Percentiles rank a stretch among this genome's conserved stretches.
Evolutionary conservation across 352 stramenopile genomes (phyloP).

Genomic region (Phytophthora niederhauseri): DNA sequence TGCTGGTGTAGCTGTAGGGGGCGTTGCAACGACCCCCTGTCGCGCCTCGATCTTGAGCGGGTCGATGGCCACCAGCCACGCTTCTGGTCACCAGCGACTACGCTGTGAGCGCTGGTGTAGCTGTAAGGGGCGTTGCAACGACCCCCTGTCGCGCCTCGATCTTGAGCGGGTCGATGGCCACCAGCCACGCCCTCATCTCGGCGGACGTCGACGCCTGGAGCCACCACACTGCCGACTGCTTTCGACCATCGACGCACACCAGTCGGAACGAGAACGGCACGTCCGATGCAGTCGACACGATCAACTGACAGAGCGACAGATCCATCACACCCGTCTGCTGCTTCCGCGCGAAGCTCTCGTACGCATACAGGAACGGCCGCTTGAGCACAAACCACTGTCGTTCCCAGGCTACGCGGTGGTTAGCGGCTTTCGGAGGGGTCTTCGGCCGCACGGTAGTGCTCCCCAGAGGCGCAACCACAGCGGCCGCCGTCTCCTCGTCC

Average conservation of each 20-base stretch:
- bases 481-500: slow-evolving; percentile 50
- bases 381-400: slow-evolving; percentile 85
- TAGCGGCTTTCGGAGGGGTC: slow-evolving; percentile 11
- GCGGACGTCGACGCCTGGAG: slow-evolving; percentile 70
- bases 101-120: slow-evolving; percentile 38
- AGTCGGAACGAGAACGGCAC: slow-evolving; percentile 79
- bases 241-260: slow-evolving; percentile 51
- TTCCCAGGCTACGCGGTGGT: slow-evolving; percentile 46
- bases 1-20: slow-evolving; percentile 21
- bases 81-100: slow-evolving; percentile 16
- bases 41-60: slow-evolving; percentile 65
- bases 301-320: slow-evolving; percentile 66
- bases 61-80: slow-evolving; percentile 76
- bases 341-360: slow-evolving; percentile 72
- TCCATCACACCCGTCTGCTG: slow-evolving; percentile 76
- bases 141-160: slow-evolving; percentile 46
- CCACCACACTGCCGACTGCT: slow-evolving; percentile 74
- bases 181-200: slow-evolving; percentile 75
- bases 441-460: slow-evolving; percentile 12
- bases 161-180: slow-evolving; percentile 74
- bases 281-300: slow-evolving; percentile 37
- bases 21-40: slow-evolving; percentile 25
- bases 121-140: slow-evolving; percentile 12
- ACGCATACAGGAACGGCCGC: slow-evolving; percentile 76
- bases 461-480: slow-evolving; percentile 36